Evolutionary conservation across 345 rosid species (phyloP), one percentile per base, ranked within the genome.

Genomic region (Fremontodendron californicum): DNA sequence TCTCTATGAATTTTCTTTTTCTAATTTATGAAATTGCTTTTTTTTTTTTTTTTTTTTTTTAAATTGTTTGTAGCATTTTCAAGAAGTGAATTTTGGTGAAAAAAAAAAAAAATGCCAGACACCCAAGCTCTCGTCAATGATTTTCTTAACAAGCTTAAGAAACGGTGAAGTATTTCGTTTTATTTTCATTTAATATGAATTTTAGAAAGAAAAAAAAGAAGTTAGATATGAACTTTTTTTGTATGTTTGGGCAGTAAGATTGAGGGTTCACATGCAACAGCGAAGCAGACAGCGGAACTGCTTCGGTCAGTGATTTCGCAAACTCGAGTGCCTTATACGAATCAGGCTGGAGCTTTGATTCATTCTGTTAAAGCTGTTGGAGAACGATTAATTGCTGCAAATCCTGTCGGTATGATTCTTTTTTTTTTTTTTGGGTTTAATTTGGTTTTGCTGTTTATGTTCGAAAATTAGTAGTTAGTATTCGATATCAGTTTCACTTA

Each of bases 231-330:
- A 60, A 12, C 35, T 3, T 23, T 21, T 11, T 51, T 70, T 10
- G 33, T 11, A 5, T 45, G 19, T 21, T 4, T 33, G 74, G 25
- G 75, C 94, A 92, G 98, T 58, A 90, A 92, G 91, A 90, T 96
- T 39, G 99, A 96, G 81, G 99, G 99, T 55, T 94, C 98, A 55
- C 98, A 91, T 29, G 97, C 98, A 29, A 93, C 97, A 18, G 95
- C 99, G 2, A 89, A 83, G 88, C 92, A 79, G 82, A 87, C 99
- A 0, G 97, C 93, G 13, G 97, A 92, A 76, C 85, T 96, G 64
- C 89, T 96, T 60, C 87, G 98, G 51, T 90, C 93, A 0, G 98
- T 96, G 72, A 96, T 96, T 74, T 96, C 99, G 0, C 92, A 92
- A 83, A 96, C 90, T 69, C 88, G 97, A 18, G 88, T 96, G 67